Conservation (phyloP, 164 flowering plant genomes). For the Protea cynaroides region DNA sequence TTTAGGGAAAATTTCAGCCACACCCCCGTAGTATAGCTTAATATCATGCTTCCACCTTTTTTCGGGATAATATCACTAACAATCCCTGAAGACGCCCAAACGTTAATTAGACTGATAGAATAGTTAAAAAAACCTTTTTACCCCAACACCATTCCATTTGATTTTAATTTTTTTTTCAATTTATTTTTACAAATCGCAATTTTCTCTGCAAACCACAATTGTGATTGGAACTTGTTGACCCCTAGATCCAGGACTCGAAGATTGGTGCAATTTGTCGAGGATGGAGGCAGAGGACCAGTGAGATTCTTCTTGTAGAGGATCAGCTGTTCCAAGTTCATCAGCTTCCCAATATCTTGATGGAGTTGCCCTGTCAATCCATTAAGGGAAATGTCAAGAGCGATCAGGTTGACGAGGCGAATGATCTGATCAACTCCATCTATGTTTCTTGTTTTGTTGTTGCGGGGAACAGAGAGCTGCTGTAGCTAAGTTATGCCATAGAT, state of each 20-base stretch:
- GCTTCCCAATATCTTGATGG: slow-evolving; percentile 39
- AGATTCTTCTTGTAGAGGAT: slow-evolving; percentile 38
- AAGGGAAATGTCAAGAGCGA: slow-evolving; percentile 33
- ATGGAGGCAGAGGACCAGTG: slow-evolving; percentile 44
- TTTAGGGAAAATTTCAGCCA: too few species aligned
- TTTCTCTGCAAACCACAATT: too few species aligned
- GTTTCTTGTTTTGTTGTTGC: slow-evolving; percentile 35
- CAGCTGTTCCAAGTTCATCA: slow-evolving; percentile 33
- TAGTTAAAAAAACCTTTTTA: too few species aligned
- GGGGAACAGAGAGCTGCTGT: slow-evolving; percentile 35
- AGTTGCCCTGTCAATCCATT: slow-evolving; percentile 36
- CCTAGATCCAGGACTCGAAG: slow-evolving; percentile 34
- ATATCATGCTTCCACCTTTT: too few species aligned
- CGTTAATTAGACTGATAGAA: too few species aligned
- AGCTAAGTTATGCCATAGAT: slow-evolving; percentile 27
- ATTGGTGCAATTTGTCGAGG: slow-evolving; percentile 35
- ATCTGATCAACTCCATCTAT: slow-evolving; percentile 18
- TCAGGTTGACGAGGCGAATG: slow-evolving; percentile 26
- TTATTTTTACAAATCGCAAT: too few species aligned
- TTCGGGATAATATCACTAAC: too few species aligned
- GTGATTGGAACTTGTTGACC: slow-evolving; percentile 30
- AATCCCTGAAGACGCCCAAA: too few species aligned
- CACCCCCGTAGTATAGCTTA: too few species aligned
- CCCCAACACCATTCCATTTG: too few species aligned
- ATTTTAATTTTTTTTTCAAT: too few species aligned